These are phyloP conservation scores for Hamigera avellanea DNA, from an alignment of 495 filamentous ascomycete genomes.

Conservation along the genomic window DNA sequence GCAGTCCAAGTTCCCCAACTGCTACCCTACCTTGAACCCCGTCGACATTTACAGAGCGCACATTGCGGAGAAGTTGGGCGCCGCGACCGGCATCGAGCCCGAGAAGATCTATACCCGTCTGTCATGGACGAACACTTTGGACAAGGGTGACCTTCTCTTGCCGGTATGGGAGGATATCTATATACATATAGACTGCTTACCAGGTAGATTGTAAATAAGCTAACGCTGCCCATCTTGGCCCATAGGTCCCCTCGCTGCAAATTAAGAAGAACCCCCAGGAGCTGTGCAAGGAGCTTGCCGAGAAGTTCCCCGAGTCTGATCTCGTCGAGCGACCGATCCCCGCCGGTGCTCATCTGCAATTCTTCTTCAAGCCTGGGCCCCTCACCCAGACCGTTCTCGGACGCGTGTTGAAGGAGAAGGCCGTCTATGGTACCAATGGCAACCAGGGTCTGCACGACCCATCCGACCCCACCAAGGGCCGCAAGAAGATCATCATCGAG, in stretches of 20 bases:
- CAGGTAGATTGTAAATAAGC: background rate
- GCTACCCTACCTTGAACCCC: slow-evolving; percentile 64
- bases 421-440: slow-evolving; percentile 53
- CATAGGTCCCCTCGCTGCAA: slow-evolving; percentile 56
- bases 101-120: slow-evolving; percentile 67
- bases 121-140: slow-evolving; percentile 70
- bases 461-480: slow-evolving; percentile 55
- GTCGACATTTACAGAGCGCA: slow-evolving; percentile 82
- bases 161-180: slow-evolving; percentile 36
- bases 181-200: background rate
- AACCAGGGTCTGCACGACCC: slow-evolving; percentile 57
- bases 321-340: slow-evolving; percentile 56
- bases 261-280: slow-evolving; percentile 74
- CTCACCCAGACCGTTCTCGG: slow-evolving; percentile 50
- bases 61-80: slow-evolving; percentile 60
- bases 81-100: slow-evolving; percentile 60
- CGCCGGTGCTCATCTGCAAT: slow-evolving; percentile 59
- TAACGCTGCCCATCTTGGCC: too few relatives aligned
- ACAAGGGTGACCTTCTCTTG: slow-evolving; percentile 81
- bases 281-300: slow-evolving; percentile 56
- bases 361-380: slow-evolving; percentile 60
- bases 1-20: slow-evolving; percentile 29
- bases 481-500: slow-evolving; percentile 58
- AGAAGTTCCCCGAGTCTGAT: slow-evolving; percentile 69
- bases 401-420: slow-evolving; percentile 48